Base-by-base conservation (phyloP, 306 rosid genomes). In the Vigna trinervia region DNA sequence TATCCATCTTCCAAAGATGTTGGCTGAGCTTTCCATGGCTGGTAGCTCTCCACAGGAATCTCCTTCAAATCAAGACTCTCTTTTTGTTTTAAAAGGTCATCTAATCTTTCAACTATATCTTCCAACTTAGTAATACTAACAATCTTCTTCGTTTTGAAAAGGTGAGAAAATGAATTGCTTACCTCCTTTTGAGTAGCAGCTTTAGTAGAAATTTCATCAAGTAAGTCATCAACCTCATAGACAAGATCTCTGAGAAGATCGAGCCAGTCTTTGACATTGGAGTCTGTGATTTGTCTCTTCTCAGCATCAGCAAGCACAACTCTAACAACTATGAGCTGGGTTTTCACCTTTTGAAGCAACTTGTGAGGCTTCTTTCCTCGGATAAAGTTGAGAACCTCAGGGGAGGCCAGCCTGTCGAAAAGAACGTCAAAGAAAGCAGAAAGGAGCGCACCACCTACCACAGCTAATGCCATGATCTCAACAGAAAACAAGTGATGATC, bases 1-100 rank as follows among this genome's bases (percentile, higher is more conserved):
- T 9, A 23, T 12, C 63, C n/a, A 57, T 57, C 36, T 57, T 57
- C 63, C 15, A 57, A 15, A 57, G 63, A 57, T 23, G 63, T 57
- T 10, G 63, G 15, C 36, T 22, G 36, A 57, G 36, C 36, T 23
- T 23, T 23, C 15, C 63, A 57, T 4, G 15, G 34, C 36, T 11
- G 36, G 3, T 11, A 9, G 6, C 22, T 57, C n/a, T 23, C 63
- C 36, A 22, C n/a, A 1, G 36, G 36, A 23, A 57, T 57, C 36
- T 57, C n/a, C 23, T 57, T 57, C 63, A 57, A 23, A 23, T 57
- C 13, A 22, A 57, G 34, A 57, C 5, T 57, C 63, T 22, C 4
- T 12, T 4, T 57, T 57, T 57, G 63, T 57, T 57, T 22, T 23
- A 57, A 23, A 57, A 57, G 1, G 4, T 57, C 36, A 57, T 57